Percentiles rank a stretch among this genome's conserved stretches.
Conservation (phyloP, 805 yeast species). For the Danielia reshetovae region DNA sequence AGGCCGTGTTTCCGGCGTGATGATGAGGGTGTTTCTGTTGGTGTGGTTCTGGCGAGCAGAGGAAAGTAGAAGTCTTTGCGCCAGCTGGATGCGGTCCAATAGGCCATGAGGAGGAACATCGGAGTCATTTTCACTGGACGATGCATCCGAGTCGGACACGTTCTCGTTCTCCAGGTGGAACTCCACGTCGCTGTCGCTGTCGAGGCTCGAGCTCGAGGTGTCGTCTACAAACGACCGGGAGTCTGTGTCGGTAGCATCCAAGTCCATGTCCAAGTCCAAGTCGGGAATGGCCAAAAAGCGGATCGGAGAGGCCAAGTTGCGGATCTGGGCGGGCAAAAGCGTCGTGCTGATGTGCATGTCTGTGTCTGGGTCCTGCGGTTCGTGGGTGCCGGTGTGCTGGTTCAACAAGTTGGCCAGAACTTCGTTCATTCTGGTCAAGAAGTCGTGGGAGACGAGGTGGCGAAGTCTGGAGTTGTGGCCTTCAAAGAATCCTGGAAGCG, state of each 20-base stretch:
- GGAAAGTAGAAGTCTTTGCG: slow-evolving; percentile 22
- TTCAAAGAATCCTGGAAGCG: neutral
- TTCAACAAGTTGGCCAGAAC: slow-evolving; percentile 6
- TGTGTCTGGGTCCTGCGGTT: neutral
- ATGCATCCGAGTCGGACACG: slow-evolving; percentile 5
- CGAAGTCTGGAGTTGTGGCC: neutral
- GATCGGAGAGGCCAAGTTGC: slow-evolving; percentile 4
- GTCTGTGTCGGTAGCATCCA: neutral
- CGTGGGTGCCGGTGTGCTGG: slow-evolving; percentile 1
- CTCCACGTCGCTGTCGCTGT: slow-evolving; percentile 3
- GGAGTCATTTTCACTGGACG: neutral
- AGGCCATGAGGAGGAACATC: neutral
- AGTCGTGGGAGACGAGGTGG: slow-evolving; percentile 1
- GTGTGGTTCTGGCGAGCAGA: slow-evolving; percentile 24
- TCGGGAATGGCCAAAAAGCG: slow-evolving; percentile 4
- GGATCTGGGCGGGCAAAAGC: slow-evolving; percentile 6
- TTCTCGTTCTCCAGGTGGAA: slow-evolving; percentile 5
- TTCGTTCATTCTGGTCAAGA: slow-evolving; percentile 6
- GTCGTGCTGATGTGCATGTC: slow-evolving; percentile 1
- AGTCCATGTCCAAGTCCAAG: slow-evolving; percentile 6
- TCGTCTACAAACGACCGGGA: neutral
- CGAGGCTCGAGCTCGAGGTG: slow-evolving; percentile 1
- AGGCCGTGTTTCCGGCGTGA: neutral
- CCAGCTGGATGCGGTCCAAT: slow-evolving; percentile 1
- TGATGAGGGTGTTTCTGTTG: slow-evolving; percentile 17